phyloP scores from a whole-genome alignment of 2,329 filamentous ascomycete genomes.

The Colletotrichum zoysiae region DNA sequence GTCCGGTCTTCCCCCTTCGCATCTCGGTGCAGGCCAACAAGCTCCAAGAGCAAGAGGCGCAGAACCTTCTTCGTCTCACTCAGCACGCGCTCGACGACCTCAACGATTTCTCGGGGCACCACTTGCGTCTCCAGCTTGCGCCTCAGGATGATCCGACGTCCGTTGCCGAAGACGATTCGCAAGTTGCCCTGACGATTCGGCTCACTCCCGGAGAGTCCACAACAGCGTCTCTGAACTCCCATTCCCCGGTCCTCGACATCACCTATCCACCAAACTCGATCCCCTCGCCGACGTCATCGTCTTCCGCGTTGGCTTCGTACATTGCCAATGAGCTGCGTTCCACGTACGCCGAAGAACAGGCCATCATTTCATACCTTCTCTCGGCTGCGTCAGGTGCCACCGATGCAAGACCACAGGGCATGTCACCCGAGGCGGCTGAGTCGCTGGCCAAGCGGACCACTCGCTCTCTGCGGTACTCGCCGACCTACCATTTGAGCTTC shows the following conservation, averaged over 20 bases:
- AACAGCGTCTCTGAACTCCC: constrained; percentile 74
- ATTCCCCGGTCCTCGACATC: constrained; percentile 79
- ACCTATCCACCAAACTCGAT: constrained; percentile 79
- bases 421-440: constrained; percentile 66
- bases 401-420: constrained; percentile 58
- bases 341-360: constrained; percentile 89
- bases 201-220: constrained; percentile 74
- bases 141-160: constrained; percentile 51
- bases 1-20: constrained; percentile 87
- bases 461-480: constrained; percentile 88
- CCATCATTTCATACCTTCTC: constrained; percentile 82
- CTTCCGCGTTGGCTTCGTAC: constrained; percentile 80
- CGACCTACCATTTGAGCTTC: constrained; percentile 95
- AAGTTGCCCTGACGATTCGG: constrained; percentile 76
- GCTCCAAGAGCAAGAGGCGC: constrained; percentile 75
- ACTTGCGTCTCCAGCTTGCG: constrained; percentile 77
- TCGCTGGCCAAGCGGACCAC: constrained; percentile 79
- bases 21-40: constrained; percentile 80
- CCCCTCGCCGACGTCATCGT: constrained; percentile 75
- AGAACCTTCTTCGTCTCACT: constrained; percentile 81
- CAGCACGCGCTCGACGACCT: constrained; percentile 89
- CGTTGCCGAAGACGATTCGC: constrained; percentile 56
- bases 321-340: constrained; percentile 82
- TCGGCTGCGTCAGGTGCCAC: constrained; percentile 68
- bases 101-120: constrained; percentile 87